Evolutionary conservation across 2,329 filamentous ascomycete genomes (phyloP), one percentile per base, ranked within the genome.

Genomic region (Fusarium agapanthi): DNA sequence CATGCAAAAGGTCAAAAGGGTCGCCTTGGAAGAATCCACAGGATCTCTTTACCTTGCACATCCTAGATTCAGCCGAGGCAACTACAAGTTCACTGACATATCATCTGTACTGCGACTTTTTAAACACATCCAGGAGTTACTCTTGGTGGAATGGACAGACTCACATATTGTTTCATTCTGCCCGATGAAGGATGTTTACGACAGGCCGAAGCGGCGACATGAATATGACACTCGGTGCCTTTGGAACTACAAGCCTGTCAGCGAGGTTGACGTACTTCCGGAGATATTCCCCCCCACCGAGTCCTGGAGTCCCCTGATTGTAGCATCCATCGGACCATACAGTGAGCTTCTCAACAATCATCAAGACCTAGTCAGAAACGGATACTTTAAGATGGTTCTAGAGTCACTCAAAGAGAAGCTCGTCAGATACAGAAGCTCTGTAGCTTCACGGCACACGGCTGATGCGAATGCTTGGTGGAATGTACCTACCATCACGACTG

Each of bases 51-150:
- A 48, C 7, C 20, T 57, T 9, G 3, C 32, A 5, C 30, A 57
- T 12, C 55, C 41, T 3, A 34, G 13, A 0, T 47, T 57, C 2
- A 4, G 2, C 3, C 12, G 28, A 3, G 7, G 8, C 0, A 48
- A 22, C 1, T 57, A 48, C 15, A 48, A 1, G 24, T 3, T 48
- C 5, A 6, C 20, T 2, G 41, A 60, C 5, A 1, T 26, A 1
- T 13, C 38, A 11, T 20, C 37, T 7, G 26, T 47, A 0, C 2
- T 63, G 0, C 28, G 58, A 18, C 58, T 32, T 10, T 65, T 65
- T 10, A 7, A 9, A 5, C 13, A 38, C 2, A 13, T 65, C 5
- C 24, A 32, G 3, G 40, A 63, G 16, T 4, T 65, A 2, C 16
- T 54, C 4, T n/a, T 65, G 16, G 58, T 47, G 13, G 62, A 54